These are phyloP conservation scores for Paspalum vaginatum DNA, from an alignment of 176 grass and related monocot species.

Conservation along the genomic window DNA sequence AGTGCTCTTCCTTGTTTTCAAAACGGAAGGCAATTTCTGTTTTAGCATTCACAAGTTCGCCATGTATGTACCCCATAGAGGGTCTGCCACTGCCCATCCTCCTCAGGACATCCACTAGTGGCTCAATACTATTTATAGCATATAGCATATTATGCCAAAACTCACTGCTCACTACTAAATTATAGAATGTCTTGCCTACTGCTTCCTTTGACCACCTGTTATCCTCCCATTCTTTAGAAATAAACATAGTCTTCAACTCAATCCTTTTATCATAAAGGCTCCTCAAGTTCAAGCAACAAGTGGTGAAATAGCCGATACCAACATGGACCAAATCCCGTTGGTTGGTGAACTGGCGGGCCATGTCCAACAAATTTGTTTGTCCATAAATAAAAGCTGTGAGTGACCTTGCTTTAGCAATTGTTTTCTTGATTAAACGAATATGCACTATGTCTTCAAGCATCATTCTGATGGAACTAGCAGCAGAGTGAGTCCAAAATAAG, in stretches of 20 bases:
- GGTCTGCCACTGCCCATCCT: constrained; percentile 8
- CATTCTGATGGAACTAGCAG: background rate
- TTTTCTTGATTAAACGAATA: constrained; percentile 21
- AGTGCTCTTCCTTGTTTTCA: constrained; percentile 19
- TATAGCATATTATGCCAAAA: constrained; percentile 23
- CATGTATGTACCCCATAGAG: constrained; percentile 26
- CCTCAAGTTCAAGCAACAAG: constrained; percentile 28
- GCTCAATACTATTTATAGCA: constrained; percentile 38
- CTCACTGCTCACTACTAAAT: constrained; percentile 25
- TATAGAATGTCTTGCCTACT: constrained; percentile 35
- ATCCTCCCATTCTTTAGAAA: constrained; percentile 41
- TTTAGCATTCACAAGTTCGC: constrained; percentile 14
- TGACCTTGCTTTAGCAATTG: constrained; percentile 26
- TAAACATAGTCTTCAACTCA: constrained; percentile 39
- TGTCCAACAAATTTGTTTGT: background rate
- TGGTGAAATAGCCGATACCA: constrained; percentile 15
- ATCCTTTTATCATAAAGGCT: constrained; percentile 35
- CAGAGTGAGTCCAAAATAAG: constrained; percentile 28
- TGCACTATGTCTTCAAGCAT: constrained; percentile 36
- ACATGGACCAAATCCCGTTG: constrained; percentile 26
- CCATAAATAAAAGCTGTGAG: constrained; percentile 34
- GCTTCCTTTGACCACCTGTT: constrained; percentile 21
- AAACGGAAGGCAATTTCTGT: constrained; percentile 27
- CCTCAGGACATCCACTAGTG: constrained; percentile 19
- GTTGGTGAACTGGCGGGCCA: constrained; percentile 14